Base-by-base conservation (phyloP, 768 basidiomycete genomes). In the Cystobasidium onofrii region DNA sequence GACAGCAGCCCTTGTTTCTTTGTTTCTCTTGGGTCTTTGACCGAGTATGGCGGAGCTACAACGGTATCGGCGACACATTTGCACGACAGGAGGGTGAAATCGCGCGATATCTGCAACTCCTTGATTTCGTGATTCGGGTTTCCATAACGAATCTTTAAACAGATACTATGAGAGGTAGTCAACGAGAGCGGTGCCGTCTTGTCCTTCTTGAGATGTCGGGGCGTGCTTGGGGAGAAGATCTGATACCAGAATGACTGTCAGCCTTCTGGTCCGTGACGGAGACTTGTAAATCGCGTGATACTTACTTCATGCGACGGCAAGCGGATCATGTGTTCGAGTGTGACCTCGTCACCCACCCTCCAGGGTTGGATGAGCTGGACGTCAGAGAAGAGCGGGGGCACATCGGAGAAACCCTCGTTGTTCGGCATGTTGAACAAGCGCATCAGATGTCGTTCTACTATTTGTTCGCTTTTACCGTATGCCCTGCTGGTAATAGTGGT, bases 201-300 rank as follows among this genome's bases (percentile, higher is more conserved):
- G 33, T 60, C 27, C 12, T 34, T 34, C 33, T 15, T 12, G 12
- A 34, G 29, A 29, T 60, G 27, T 60, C 57, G 57, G 13, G 57
- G 57, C 31, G 57, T 60, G 33, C 57, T 60, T 13, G 57, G 57
- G 12, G 57, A 60, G 57, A 60, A 60, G 27, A 29, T 23, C 57
- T 60, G 57, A 50, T 7, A 18, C 9, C 18, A 9, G 41, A 43
- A 43, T 43, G 18, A 9, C 9, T 43, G 41, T 43, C 9, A 43
- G 41, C 41, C 18, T 7, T 43, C 9, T 7, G 41, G 41, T 43
- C 41, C 41, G 18, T 43, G 18, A 7, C 18, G 41, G 9, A 7
- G 41, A 43, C 7, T 29, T 9, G 54, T 9, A n/a, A 55, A 55
- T n/a, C n/a, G 12, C 7, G 23, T 23, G 7, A 23, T 29, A 60